Evolutionary conservation across 805 yeast genomes (phyloP).

Genomic region (Candida germanica): DNA sequence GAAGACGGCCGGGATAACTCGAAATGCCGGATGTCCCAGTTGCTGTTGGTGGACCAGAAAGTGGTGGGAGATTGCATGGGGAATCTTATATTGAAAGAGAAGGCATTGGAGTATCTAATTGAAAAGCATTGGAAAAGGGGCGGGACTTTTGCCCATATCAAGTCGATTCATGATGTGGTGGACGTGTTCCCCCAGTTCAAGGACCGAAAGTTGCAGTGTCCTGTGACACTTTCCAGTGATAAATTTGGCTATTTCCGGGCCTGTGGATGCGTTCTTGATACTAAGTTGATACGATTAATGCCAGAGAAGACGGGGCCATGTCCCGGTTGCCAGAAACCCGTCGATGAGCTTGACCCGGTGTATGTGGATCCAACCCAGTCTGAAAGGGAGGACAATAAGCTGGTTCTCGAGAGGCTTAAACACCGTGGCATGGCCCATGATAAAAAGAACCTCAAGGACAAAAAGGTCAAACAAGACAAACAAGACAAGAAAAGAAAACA

Average conservation of each 20-base stretch:
- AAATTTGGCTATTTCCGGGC: constrained; percentile 29
- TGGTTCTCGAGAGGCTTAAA: constrained; percentile 5
- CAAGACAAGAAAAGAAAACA: too few relatives aligned
- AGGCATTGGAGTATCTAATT: constrained; percentile 55
- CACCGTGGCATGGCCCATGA: constrained; percentile 21
- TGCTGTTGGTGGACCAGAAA: constrained; percentile 40
- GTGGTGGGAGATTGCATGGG: constrained; percentile 73
- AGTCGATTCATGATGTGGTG: constrained; percentile 23
- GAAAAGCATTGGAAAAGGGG: constrained; percentile 23
- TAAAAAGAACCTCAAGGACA: constrained; percentile 15
- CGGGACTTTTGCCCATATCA: constrained; percentile 19
- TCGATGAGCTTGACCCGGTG: constrained; percentile 30
- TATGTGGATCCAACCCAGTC: constrained; percentile 22
- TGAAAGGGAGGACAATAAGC: constrained; percentile 1
- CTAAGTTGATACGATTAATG: constrained; percentile 20
- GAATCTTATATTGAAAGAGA: constrained; percentile 58
- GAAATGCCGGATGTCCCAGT: constrained; percentile 45
- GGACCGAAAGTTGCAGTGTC: constrained; percentile 25
- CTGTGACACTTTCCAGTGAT: constrained; percentile 21
- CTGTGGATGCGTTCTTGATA: constrained; percentile 39
- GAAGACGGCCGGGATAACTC: constrained; percentile 8
- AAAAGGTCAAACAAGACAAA: constrained; percentile 4
- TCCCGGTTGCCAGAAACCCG: constrained; percentile 28
- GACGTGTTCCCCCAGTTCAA: constrained; percentile 23
- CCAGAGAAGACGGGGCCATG: constrained; percentile 17